A percentile compares a stretch with the other conserved stretches of the same genome.
Conservation (phyloP, 192 early-diverging fungal species). For the Phycomyces nitens region DNA sequence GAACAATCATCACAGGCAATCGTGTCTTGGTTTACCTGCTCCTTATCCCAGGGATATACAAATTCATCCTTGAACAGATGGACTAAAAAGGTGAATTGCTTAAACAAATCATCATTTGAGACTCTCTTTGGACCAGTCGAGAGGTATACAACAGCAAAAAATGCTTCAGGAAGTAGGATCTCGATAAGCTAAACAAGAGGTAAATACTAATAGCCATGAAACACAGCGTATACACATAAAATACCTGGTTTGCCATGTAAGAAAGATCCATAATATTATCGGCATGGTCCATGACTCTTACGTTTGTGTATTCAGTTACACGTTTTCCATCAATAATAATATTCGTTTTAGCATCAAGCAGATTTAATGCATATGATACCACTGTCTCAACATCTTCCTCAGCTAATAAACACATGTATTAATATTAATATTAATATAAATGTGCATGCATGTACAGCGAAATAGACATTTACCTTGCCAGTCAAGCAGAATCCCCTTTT, state of each 20-base stretch:
- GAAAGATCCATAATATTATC: slow-evolving; percentile 39
- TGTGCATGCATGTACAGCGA: neutral
- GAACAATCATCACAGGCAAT: too few species aligned
- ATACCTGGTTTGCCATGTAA: slow-evolving; percentile 38
- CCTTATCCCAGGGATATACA: slow-evolving; percentile 30
- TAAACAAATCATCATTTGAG: slow-evolving; percentile 17
- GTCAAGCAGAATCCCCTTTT: slow-evolving; percentile 25
- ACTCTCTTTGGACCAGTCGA: slow-evolving; percentile 10
- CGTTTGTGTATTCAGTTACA: slow-evolving; percentile 19
- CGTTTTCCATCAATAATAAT: slow-evolving; percentile 32
- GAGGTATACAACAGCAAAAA: slow-evolving; percentile 33
- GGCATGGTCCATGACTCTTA: slow-evolving; percentile 35
- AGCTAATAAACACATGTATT: slow-evolving; percentile 1
- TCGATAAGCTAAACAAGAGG: slow-evolving; percentile 24
- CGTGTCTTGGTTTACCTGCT: too few species aligned
- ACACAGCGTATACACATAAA: neutral
- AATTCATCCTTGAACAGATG: slow-evolving; percentile 35
- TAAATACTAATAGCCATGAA: too few species aligned
- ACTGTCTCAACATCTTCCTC: slow-evolving; percentile 33
- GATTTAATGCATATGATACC: slow-evolving; percentile 25
- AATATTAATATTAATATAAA: neutral
- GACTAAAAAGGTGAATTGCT: slow-evolving; percentile 29
- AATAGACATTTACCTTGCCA: slow-evolving; percentile 26
- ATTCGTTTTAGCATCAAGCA: slow-evolving; percentile 31
- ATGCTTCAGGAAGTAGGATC: slow-evolving; percentile 29